Evolutionary conservation across 73 alveolate species (phyloP), one percentile per base, ranked within the genome.

Genomic region (Paraurostyla sp.): DNA sequence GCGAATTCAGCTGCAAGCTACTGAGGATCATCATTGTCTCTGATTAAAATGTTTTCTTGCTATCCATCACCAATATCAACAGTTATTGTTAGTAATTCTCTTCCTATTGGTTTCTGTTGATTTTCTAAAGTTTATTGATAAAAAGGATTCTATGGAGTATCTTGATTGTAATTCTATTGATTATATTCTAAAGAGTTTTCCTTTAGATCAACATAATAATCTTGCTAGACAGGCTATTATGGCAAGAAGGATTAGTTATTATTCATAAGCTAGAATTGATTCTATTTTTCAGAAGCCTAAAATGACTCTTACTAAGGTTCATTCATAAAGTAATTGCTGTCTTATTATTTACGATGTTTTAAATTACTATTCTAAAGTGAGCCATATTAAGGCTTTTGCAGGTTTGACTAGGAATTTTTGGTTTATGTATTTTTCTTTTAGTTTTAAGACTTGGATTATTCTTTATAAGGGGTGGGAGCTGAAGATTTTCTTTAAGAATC

Each of bases 51-150:
- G 45, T 57, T 85, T 45, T 90, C 94, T 51, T 43, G 50, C n/a
- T 83, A 80, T 0, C 95, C 97, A 46, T 93, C 92, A 0, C 94
- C 94, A 9, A 93, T 93, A 38, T 93, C 97, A n/a, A 93, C 95
- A 1, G 97, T 90, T 35, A 93, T 93, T 22, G 94, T 91, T 0
- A 93, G 91, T 0, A 93, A 83, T 69, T 93, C 97, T 68, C 48
- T 59, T 23, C 73, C 23, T 11, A 16, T 56, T 11, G n/a, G n/a
- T n/a, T 46, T 41, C 23, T 69, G 56, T 45, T 40, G 7, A 6
- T 6, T 1, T 22, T 40, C 29, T 11, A 7, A 16, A 29, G 45
- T 15, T 73, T 16, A 16, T 73, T 50, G 11, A 50, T 45, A 18
- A 11, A 50, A 50, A 0, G 69, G 54, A 27, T 16, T 30, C 15